Percentiles rank a stretch among this genome's conserved stretches.
phyloP scores from a whole-genome alignment of 495 filamentous ascomycete genomes.

The Lepraria neglecta region DNA sequence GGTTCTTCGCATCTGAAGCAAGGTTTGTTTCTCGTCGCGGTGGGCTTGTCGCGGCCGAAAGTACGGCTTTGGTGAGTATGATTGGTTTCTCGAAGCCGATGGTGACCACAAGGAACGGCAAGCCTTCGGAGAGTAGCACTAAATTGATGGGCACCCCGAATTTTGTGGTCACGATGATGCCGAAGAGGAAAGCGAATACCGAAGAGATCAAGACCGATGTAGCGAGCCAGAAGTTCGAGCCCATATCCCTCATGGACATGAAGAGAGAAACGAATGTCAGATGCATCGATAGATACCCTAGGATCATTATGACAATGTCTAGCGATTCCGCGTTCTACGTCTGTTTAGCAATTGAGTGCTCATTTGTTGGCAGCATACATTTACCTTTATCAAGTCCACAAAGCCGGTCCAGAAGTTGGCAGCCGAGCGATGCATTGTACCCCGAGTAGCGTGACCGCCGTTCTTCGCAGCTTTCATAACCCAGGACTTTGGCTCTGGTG shows the following conservation, averaged over 20 bases:
- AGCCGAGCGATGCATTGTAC: slow-evolving; percentile 56
- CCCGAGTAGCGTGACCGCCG: slow-evolving; percentile 46
- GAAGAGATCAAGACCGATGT: slow-evolving; percentile 85
- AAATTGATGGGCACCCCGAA: slow-evolving; percentile 91
- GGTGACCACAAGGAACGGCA: slow-evolving; percentile 97
- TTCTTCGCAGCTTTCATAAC: slow-evolving; percentile 83
- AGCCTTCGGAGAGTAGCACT: slow-evolving; percentile 87
- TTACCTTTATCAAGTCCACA: slow-evolving; percentile 73
- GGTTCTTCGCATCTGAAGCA: slow-evolving; percentile 37
- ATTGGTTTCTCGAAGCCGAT: slow-evolving; percentile 99
- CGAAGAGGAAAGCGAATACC: slow-evolving; percentile 91
- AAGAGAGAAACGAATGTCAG: slow-evolving; percentile 96
- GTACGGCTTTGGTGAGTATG: slow-evolving; percentile 83
- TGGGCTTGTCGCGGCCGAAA: slow-evolving; percentile 75
- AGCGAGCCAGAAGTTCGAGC: slow-evolving; percentile 95
- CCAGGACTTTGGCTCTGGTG: slow-evolving; percentile 63
- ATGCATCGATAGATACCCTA: slow-evolving; percentile 98
- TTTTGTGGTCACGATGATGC: slow-evolving; percentile 82
- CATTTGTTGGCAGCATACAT: background rate
- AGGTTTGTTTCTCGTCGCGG: slow-evolving; percentile 49
- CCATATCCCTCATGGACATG: slow-evolving; percentile 91
- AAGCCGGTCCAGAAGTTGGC: slow-evolving; percentile 79
- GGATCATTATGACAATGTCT: slow-evolving; percentile 94
- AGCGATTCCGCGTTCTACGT: slow-evolving; percentile 84
- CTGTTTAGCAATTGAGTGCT: slow-evolving; percentile 1